These are phyloP conservation scores for Volvox africanus DNA, from an alignment of 139 green algal species.

Conservation along the genomic window DNA sequence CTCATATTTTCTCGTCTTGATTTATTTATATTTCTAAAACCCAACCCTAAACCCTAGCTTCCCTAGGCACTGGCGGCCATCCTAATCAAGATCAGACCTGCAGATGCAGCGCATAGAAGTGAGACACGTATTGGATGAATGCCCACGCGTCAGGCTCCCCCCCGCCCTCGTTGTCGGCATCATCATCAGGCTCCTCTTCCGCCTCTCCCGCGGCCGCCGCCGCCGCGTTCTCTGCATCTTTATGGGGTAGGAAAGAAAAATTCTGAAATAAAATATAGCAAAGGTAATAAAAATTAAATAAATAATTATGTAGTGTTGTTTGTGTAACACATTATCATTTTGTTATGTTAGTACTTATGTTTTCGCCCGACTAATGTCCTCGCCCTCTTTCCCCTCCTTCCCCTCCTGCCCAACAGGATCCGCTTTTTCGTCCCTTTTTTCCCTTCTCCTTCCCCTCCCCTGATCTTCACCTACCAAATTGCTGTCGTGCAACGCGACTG, in stretches of 20 bases:
- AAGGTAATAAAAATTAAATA: no score
- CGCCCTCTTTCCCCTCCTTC: neutral
- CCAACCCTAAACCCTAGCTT: no score
- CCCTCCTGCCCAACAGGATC: neutral
- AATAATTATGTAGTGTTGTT: no score
- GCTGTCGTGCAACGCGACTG: neutral
- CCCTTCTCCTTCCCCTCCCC: neutral
- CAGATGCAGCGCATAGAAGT: slow-evolving; percentile 29
- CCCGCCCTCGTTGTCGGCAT: neutral
- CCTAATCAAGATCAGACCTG: neutral
- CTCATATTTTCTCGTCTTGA: no score
- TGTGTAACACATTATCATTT: no score
- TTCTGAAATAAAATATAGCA: no score
- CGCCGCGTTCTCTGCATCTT: no score
- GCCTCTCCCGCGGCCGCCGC: neutral
- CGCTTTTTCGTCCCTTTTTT: neutral
- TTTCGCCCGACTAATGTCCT: no score
- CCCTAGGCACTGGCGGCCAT: no score
- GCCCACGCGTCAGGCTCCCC: slow-evolving; percentile 23
- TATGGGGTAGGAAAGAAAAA: no score
- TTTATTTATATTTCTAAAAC: no score
- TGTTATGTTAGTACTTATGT: no score
- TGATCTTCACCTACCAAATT: neutral
- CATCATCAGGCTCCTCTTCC: neutral
- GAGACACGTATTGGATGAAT: slow-evolving; percentile 35